These are phyloP conservation scores for Aspergillus sp. DNA, from an alignment of 2,329 filamentous ascomycete genomes.

Conservation along the genomic window DNA sequence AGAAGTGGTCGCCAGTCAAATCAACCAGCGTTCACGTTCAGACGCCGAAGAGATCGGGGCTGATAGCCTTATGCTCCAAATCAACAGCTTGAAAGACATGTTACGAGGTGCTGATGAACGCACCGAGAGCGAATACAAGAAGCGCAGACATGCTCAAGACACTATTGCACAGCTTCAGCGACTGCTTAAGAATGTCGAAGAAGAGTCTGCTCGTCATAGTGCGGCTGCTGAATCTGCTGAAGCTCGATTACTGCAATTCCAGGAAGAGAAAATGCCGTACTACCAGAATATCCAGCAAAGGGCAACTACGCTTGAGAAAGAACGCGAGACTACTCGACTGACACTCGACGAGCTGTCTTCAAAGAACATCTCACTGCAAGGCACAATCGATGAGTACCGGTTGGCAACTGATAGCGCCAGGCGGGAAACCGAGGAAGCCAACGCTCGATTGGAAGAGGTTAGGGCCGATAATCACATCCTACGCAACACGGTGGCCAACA, in stretches of 20 bases:
- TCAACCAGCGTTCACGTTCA: slow-evolving; percentile 52
- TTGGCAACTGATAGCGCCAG: slow-evolving; percentile 60
- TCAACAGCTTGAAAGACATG: slow-evolving; percentile 69
- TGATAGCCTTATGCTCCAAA: slow-evolving; percentile 54
- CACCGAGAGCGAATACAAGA: slow-evolving; percentile 63
- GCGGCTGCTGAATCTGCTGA: slow-evolving; percentile 63
- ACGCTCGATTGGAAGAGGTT: slow-evolving; percentile 48
- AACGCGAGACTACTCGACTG: slow-evolving; percentile 58
- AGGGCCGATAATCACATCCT: slow-evolving; percentile 69
- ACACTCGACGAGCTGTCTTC: slow-evolving; percentile 54
- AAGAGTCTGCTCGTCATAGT: slow-evolving; percentile 47
- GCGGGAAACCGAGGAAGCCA: slow-evolving; percentile 56
- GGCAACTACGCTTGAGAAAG: slow-evolving; percentile 66
- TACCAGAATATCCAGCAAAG: slow-evolving; percentile 65
- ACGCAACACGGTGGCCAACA: slow-evolving; percentile 68
- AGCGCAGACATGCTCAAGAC: slow-evolving; percentile 69
- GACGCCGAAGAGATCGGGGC: slow-evolving; percentile 54
- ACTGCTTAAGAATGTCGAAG: slow-evolving; percentile 66
- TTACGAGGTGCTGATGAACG: slow-evolving; percentile 63
- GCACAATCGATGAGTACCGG: slow-evolving; percentile 64
- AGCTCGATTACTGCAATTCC: slow-evolving; percentile 61
- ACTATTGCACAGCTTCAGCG: slow-evolving; percentile 70
- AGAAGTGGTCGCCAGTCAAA: slow-evolving; percentile 59
- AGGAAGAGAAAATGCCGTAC: slow-evolving; percentile 69
- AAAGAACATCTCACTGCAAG: slow-evolving; percentile 62